Conservation (phyloP, 371 early-diverging fungal genomes). For the Mortierella sp. region DNA sequence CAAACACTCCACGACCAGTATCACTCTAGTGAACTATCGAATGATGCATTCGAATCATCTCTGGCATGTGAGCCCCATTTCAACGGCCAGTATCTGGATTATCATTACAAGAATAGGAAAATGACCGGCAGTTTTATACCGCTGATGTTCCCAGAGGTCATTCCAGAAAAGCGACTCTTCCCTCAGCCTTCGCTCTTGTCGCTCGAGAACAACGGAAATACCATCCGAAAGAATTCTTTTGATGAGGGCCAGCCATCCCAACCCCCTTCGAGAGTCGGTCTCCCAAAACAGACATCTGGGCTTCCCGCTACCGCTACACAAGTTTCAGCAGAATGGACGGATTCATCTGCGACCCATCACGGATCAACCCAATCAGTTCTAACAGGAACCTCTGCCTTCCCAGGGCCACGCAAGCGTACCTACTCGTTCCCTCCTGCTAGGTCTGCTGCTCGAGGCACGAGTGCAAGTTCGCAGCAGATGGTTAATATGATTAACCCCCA, state of each 20-base stretch:
- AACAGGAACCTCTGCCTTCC: background rate
- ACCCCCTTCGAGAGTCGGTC: background rate
- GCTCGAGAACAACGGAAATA: constrained; percentile 44
- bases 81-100: constrained; percentile 65
- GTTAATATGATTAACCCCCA: constrained; percentile 54
- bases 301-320: background rate
- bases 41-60: constrained; percentile 64
- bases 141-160: constrained; percentile 61
- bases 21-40: constrained; percentile 44
- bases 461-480: constrained; percentile 9
- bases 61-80: constrained; percentile 69
- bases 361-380: constrained; percentile 4
- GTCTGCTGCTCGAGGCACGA: constrained; percentile 18
- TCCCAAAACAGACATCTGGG: constrained; percentile 10
- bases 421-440: constrained; percentile 57
- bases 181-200: constrained; percentile 42
- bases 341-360: constrained; percentile 31
- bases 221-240: constrained; percentile 48
- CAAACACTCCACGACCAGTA: constrained; percentile 49
- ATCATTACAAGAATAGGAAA: constrained; percentile 54
- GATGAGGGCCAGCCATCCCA: constrained; percentile 25
- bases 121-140: constrained; percentile 53
- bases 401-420: constrained; percentile 45
- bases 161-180: constrained; percentile 60
- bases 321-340: constrained; percentile 8